Conservation (phyloP, 2,329 filamentous ascomycete species). For the Xylaria polymorpha region DNA sequence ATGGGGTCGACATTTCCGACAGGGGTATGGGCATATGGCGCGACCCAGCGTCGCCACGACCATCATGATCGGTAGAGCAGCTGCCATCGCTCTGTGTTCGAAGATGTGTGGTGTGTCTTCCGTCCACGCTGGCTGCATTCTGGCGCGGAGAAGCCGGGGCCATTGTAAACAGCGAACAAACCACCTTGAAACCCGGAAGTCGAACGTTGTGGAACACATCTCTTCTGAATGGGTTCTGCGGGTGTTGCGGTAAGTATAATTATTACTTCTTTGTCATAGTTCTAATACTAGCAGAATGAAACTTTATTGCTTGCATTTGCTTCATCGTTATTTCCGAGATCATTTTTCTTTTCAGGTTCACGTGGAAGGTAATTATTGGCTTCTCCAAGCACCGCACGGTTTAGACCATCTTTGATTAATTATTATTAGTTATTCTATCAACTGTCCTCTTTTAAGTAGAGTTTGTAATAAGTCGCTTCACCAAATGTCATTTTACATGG, state of each 20-base stretch:
- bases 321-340: too few species aligned
- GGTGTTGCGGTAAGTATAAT: background rate
- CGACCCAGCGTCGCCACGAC: background rate
- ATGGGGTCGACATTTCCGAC: background rate
- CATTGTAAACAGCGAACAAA: background rate
- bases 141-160: background rate
- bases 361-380: too few species aligned
- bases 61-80: background rate
- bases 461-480: too few species aligned
- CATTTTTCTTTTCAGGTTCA: too few species aligned
- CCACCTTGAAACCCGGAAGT: background rate
- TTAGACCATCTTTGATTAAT: too few species aligned
- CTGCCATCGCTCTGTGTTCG: background rate
- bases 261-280: too few species aligned
- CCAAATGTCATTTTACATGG: too few species aligned
- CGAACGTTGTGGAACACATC: background rate
- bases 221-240: background rate
- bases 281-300: too few species aligned
- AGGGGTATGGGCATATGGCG: constrained; percentile 3
- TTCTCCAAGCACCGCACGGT: too few species aligned
- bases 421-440: too few species aligned
- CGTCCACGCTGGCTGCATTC: background rate
- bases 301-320: too few species aligned
- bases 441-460: too few species aligned
- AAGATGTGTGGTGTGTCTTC: background rate